Percentiles rank a stretch among this genome's conserved stretches.
Conservation (phyloP, 306 rosid species). For the Corylus avellana region DNA sequence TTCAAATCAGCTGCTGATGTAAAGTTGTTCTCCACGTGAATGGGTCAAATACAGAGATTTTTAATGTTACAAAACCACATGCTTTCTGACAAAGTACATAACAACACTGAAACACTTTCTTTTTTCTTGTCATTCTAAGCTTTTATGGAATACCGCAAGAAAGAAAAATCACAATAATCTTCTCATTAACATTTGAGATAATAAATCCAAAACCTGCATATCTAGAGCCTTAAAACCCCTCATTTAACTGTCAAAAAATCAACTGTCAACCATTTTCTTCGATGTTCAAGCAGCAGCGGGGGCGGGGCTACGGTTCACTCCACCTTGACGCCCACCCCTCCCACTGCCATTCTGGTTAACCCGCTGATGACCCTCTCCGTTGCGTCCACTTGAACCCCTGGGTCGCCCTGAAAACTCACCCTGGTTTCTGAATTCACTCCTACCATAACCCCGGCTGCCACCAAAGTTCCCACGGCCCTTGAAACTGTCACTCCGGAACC, state of each 20-base stretch:
- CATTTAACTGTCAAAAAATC: conserved; percentile 42
- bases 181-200: conserved; percentile 37
- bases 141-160: conserved; percentile 12
- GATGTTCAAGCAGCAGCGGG: conserved; percentile 37
- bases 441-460: conserved; percentile 73
- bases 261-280: conserved; percentile 39
- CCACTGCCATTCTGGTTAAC: conserved; percentile 66
- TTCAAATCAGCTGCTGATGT: neutral
- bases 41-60: neutral
- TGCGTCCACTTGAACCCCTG: conserved; percentile 51
- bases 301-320: conserved; percentile 41
- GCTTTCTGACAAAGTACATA: conserved; percentile 13
- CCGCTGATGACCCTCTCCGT: conserved; percentile 71
- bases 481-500: conserved; percentile 68
- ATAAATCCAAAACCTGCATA: conserved; percentile 39
- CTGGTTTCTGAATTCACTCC: conserved; percentile 82
- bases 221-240: conserved; percentile 36
- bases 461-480: conserved; percentile 74
- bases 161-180: conserved; percentile 17
- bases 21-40: neutral
- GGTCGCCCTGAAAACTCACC: conserved; percentile 76
- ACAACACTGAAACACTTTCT: conserved; percentile 7
- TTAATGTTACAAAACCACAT: conserved; percentile 6
- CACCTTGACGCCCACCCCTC: conserved; percentile 75
- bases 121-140: conserved; percentile 22